phyloP scores from a whole-genome alignment of 2,329 filamentous ascomycete species.

The Aspergillaceae sp. region DNA sequence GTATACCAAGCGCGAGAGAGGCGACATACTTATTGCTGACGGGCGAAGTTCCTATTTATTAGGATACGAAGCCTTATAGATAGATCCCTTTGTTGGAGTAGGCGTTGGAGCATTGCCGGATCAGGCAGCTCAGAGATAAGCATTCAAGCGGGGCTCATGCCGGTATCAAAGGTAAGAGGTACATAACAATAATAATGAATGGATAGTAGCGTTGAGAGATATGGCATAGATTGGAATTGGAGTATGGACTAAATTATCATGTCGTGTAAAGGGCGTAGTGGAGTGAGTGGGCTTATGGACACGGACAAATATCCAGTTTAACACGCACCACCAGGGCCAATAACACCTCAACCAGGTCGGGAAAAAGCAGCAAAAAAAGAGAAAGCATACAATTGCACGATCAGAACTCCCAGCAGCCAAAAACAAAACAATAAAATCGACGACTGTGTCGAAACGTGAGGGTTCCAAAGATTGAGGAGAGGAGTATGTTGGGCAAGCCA shows the following conservation, averaged over 20 bases:
- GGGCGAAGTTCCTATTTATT: background rate
- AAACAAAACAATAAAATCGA: conserved; percentile 33
- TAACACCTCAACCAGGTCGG: background rate
- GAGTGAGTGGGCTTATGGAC: background rate
- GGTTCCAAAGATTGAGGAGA: conserved; percentile 52
- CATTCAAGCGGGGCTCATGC: conserved; percentile 3
- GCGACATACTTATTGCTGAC: background rate
- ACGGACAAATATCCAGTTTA: conserved; percentile 4
- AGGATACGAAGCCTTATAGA: background rate
- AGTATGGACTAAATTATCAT: too few relatives aligned
- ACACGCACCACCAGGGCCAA: background rate
- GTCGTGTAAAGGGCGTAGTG: too few relatives aligned
- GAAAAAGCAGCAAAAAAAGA: background rate
- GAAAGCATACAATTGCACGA: background rate
- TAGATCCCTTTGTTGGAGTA: conserved; percentile 1
- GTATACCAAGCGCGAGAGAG: background rate
- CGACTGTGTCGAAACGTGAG: conserved; percentile 35
- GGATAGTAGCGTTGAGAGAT: too few relatives aligned
- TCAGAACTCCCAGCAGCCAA: conserved; percentile 7
- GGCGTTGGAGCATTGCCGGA: conserved; percentile 1
- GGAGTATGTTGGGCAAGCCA: conserved; percentile 54
- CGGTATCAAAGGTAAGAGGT: background rate
- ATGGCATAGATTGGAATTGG: too few relatives aligned
- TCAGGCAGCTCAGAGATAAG: conserved; percentile 7
- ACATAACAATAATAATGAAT: background rate